phyloP scores from a whole-genome alignment of 768 basidiomycete genomes.

The Tylopilus balloui region DNA sequence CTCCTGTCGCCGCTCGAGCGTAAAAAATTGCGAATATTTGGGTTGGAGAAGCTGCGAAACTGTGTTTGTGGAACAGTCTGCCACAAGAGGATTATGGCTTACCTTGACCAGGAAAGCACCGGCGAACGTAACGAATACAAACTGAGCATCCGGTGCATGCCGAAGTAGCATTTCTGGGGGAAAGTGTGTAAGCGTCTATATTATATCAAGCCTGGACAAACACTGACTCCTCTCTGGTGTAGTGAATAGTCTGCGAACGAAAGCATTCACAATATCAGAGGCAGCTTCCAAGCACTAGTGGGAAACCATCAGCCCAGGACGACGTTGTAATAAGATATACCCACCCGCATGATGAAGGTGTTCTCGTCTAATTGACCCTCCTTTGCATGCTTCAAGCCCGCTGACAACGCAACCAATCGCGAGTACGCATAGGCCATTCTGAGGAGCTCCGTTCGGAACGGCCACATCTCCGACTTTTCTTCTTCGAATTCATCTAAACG shows the following conservation, averaged over 20 bases:
- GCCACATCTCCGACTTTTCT: conserved; percentile 46
- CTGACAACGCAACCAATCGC: conserved; percentile 64
- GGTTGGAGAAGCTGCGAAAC: conserved; percentile 66
- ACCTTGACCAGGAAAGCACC: conserved; percentile 82
- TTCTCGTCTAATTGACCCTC: conserved; percentile 52
- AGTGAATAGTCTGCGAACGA: conserved; percentile 53
- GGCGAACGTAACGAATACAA: conserved; percentile 76
- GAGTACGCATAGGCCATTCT: conserved; percentile 63
- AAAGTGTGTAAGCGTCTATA: conserved; percentile 1
- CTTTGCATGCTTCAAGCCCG: conserved; percentile 75
- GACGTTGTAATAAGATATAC: conserved; percentile 22
- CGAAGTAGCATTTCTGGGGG: conserved; percentile 50
- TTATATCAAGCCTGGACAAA: neutral
- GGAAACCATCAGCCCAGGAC: neutral
- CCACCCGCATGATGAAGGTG: conserved; percentile 59
- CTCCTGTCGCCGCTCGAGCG: conserved; percentile 52
- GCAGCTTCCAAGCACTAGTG: conserved; percentile 64
- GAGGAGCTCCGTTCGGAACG: conserved; percentile 59
- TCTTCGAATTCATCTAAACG: conserved; percentile 47
- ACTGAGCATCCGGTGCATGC: conserved; percentile 76
- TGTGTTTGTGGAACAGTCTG: neutral
- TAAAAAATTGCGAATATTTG: conserved; percentile 60
- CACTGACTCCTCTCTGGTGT: conserved; percentile 49
- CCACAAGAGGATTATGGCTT: conserved; percentile 4
- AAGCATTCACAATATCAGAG: conserved; percentile 56